Conservation (phyloP, 441 rosid genomes). For the Mallotus repandus region DNA sequence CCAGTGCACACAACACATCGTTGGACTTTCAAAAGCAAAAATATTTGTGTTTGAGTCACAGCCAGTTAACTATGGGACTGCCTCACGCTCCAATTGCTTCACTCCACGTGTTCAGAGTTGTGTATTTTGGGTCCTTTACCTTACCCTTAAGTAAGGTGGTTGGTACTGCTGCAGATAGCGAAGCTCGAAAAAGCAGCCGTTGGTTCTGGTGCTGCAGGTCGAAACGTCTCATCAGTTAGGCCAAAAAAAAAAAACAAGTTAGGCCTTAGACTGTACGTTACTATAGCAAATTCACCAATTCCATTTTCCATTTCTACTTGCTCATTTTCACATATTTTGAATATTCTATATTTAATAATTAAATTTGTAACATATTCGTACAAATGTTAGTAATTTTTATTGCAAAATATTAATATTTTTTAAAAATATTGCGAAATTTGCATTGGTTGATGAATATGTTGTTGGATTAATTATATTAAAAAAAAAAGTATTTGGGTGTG, state of each 20-base stretch:
- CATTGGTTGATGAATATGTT: not conserved
- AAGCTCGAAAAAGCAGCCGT: not conserved
- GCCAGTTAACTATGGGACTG: not conserved
- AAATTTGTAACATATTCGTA: too few relatives aligned
- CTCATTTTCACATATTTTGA: not conserved
- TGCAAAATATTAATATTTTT: not conserved
- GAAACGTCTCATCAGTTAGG: not conserved
- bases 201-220: not conserved
- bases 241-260: too few relatives aligned
- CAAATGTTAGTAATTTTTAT: too few relatives aligned
- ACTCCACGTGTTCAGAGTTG: not conserved
- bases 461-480: not conserved
- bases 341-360: too few relatives aligned
- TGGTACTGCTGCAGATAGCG: not conserved
- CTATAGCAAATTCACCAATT: not conserved
- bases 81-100: not conserved
- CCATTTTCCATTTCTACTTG: not conserved
- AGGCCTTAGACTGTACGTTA: not conserved
- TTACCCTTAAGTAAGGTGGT: not conserved
- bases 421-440: not conserved
- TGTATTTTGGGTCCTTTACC: not conserved
- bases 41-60: not conserved
- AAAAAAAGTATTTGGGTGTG: not conserved
- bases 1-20: not conserved
- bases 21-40: not conserved